phyloP scores from a whole-genome alignment of 2,329 filamentous ascomycete genomes.

The Penicillium occitanis region DNA sequence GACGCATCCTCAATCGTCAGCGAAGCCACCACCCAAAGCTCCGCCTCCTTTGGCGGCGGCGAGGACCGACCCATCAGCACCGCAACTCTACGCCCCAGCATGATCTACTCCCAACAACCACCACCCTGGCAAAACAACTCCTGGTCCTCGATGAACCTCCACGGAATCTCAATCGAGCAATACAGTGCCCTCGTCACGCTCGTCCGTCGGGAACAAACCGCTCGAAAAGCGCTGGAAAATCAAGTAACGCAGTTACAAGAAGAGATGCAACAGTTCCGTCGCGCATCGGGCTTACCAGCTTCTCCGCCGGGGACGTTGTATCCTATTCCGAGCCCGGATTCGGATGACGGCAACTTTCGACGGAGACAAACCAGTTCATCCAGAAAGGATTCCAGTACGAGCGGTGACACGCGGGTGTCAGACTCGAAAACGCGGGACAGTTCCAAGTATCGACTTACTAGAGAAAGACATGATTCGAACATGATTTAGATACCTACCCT shows the following conservation, averaged over 20 bases:
- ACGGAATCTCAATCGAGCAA: conserved; percentile 46
- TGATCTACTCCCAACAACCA: conserved; percentile 27
- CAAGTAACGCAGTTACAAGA: conserved; percentile 46
- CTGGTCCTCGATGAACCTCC: conserved; percentile 34
- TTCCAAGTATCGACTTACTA: conserved; percentile 11
- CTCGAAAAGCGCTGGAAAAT: conserved; percentile 46
- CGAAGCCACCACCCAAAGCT: conserved; percentile 21
- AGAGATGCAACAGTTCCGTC: conserved; percentile 40
- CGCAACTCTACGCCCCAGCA: conserved; percentile 27
- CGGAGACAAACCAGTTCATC: conserved; percentile 21
- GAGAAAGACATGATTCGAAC: conserved; percentile 18
- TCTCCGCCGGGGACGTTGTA: conserved; percentile 36
- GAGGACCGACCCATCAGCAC: conserved; percentile 32
- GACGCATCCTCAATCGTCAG: conserved; percentile 21
- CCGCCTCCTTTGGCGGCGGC: conserved; percentile 17
- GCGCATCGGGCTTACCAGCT: conserved; percentile 30
- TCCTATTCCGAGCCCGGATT: conserved; percentile 34
- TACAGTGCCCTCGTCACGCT: conserved; percentile 49
- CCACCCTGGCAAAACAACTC: conserved; percentile 30
- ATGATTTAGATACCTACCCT: conserved; percentile 18
- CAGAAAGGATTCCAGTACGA: conserved; percentile 18
- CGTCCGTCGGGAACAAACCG: conserved; percentile 48
- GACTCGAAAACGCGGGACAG: conserved; percentile 12
- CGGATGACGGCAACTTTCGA: conserved; percentile 33
- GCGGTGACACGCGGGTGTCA: conserved; percentile 13